Evolutionary conservation across 495 filamentous ascomycete species (phyloP), one percentile per base, ranked within the genome.

Genomic region (Sporormia fimetaria): DNA sequence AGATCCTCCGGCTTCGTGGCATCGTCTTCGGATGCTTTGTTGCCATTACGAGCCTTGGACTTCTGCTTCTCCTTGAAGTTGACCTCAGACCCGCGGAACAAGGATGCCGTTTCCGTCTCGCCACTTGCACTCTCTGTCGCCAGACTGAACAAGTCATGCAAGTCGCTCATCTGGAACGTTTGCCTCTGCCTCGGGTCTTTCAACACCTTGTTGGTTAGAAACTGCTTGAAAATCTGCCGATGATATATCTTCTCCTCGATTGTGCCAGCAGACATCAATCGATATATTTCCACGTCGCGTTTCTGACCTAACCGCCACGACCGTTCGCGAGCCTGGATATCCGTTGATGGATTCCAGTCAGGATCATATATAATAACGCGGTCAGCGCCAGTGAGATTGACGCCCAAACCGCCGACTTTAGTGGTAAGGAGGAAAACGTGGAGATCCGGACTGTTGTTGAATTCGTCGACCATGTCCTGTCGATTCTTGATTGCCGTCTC

Each of bases 161-260:
- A 58, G 56, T 94, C 87, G 31, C 76, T 76, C 41, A 88, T 63
- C 41, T 88, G 78, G 57, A 96, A 94, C 0, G 76, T 81, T 38
- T 86, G 80, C 11, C 78, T 76, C 54, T 94, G 84, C 50, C 87
- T 94, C 0, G 90, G 86, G 47, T 96, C 87, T 57, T 77, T 82
- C 40, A 95, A 58, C 8, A 98, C 87, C 57, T 98, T 98, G 63
- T 94, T 88, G 6, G 82, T 83, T 21, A 98, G 65, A 53, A 94
- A 93, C 49, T 94, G 87, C 60, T 98, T 98, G 65, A 87, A 96
- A 34, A 98, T 84, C 59, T 98, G 90, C 4, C 90, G 81, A 57
- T 96, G 90, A 42, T 95, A 96, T 27, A 98, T 95, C 68, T 96
- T 96, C 62, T 98, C 90, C 55, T 98, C 90, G 22, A 98, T 96